phyloP scores from a whole-genome alignment of 768 basidiomycete species.

The Agrocybe chaxingu region DNA sequence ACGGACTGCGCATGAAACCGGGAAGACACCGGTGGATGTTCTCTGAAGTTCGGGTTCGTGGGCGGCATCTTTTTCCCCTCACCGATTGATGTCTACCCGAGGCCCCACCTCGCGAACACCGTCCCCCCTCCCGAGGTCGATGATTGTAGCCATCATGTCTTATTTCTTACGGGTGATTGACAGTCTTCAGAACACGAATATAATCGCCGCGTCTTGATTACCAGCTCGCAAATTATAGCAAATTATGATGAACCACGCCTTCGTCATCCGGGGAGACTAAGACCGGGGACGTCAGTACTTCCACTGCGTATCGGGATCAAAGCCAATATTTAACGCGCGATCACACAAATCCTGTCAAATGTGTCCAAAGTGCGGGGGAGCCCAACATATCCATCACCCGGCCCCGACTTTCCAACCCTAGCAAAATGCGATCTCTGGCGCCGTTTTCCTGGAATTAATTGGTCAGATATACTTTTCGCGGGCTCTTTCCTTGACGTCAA shows the following conservation, averaged over 20 bases:
- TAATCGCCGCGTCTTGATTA: background rate
- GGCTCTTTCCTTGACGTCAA: background rate
- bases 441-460: constrained; percentile 14
- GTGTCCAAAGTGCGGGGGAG: constrained; percentile 5
- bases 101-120: too few relatives aligned
- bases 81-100: too few relatives aligned
- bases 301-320: constrained; percentile 15
- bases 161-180: too few relatives aligned
- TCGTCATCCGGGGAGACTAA: background rate
- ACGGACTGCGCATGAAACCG: constrained; percentile 16
- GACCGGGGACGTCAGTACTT: too few relatives aligned
- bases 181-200: background rate
- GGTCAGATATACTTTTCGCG: constrained; percentile 6
- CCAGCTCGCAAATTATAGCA: background rate
- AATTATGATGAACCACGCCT: background rate
- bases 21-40: background rate
- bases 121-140: too few relatives aligned
- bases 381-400: background rate
- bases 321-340: constrained; percentile 10
- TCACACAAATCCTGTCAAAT: constrained; percentile 7
- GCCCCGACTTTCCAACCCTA: constrained; percentile 4
- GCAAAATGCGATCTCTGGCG: constrained; percentile 9
- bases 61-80: background rate
- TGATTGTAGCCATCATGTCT: too few relatives aligned
- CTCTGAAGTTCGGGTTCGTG: background rate